A percentile compares a stretch with the other conserved stretches of the same genome.
These are phyloP conservation scores for Tylopilus subfusipes DNA, from an alignment of 768 basidiomycete species.

Conservation along the genomic window DNA sequence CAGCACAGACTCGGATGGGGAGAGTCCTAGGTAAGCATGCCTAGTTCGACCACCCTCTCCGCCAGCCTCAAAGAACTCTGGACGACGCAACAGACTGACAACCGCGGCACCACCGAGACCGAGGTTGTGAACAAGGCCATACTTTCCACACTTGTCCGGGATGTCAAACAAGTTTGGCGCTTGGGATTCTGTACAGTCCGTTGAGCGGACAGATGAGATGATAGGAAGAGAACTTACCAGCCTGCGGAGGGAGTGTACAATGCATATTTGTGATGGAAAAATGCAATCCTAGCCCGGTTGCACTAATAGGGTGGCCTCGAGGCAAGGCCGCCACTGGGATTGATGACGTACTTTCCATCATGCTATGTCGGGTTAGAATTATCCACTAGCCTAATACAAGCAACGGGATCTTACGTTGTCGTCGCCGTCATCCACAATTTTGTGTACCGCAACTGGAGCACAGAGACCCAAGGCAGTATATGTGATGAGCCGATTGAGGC, in stretches of 20 bases:
- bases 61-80: slow-evolving; percentile 65
- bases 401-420: slow-evolving; percentile 56
- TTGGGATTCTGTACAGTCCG: slow-evolving; percentile 52
- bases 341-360: slow-evolving; percentile 78
- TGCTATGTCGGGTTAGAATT: slow-evolving; percentile 41
- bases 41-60: slow-evolving; percentile 63
- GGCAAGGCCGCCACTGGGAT: slow-evolving; percentile 81
- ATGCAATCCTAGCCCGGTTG: slow-evolving; percentile 78
- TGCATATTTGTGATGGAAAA: slow-evolving; percentile 75
- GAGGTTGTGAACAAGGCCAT: slow-evolving; percentile 70
- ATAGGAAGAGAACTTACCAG: slow-evolving; percentile 31
- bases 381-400: not conserved
- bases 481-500: slow-evolving; percentile 54
- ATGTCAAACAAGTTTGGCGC: slow-evolving; percentile 61
- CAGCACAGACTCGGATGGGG: not conserved
- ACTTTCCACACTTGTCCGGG: slow-evolving; percentile 65
- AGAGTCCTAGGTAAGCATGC: slow-evolving; percentile 27
- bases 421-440: slow-evolving; percentile 69
- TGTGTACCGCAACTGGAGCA: slow-evolving; percentile 57
- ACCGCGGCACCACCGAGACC: slow-evolving; percentile 80
- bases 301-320: slow-evolving; percentile 82
- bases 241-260: not conserved
- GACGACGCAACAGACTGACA: slow-evolving; percentile 67
- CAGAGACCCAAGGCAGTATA: slow-evolving; percentile 78
- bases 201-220: not conserved